Base-by-base conservation (phyloP, 345 rosid species). In the Populus deltoides region DNA sequence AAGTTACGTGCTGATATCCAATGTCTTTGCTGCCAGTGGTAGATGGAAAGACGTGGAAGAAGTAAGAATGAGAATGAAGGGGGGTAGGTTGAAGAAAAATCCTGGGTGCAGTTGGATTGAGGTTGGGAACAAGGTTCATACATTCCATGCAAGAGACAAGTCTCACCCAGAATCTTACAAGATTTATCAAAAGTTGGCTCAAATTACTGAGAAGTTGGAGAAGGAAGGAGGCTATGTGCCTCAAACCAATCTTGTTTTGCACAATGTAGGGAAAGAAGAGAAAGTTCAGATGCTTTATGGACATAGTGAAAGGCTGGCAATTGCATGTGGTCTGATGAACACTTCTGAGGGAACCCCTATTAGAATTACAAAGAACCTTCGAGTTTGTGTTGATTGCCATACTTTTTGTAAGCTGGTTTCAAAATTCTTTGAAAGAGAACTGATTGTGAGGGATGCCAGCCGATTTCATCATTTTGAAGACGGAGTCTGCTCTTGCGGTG, bases 61-160 rank as follows among this genome's bases (percentile, higher is more conserved):
- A 69, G 86, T 93, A 78, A 90, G 98, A 84, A 81, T 35, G 77
- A 88, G 77, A 81, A 90, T 92, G 93, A 90, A 87, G 84, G 92
- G 85, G 76, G 81, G 74, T 62, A 94, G 98, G 67, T 83, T 94
- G 87, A 85, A 81, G 88, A 94, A 93, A 82, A 85, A 67, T 65
- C 95, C 98, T n/a, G 97, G 98, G 75, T 92, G 91, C 80, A 94
- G 97, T 84, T 94, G 97, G 98, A 86, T 92, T 84, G 95, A 92
- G 86, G 77, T 92, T 31, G 85, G 85, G 65, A 89, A 86, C 78
- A 86, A 86, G 85, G 75, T 90, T 76, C 98, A 92, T 83, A 80
- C 89, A 22, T 94, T 92, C 83, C 84, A 80, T 76, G 94, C 97
- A 45, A 85, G 94, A 82, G 98, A 92, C 86, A 92, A 85, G 76